Percentiles rank a stretch among this genome's conserved stretches.
These are phyloP conservation scores for Bonnemaisonia californica DNA, from an alignment of 31 red algal genomes.

Conservation along the genomic window DNA sequence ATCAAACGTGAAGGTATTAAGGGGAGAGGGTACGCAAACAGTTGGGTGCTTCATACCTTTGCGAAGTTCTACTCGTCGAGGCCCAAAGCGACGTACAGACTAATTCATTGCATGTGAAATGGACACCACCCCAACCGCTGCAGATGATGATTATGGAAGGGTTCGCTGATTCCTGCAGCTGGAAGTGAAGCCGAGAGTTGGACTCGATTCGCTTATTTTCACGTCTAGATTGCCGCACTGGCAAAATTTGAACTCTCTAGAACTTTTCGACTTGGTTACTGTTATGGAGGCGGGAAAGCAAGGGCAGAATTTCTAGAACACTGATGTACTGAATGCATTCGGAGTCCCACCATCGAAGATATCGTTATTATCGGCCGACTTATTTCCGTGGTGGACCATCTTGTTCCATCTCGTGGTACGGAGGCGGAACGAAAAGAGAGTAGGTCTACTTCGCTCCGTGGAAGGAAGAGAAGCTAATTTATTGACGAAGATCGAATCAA, in stretches of 20 bases:
- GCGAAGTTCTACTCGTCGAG: too few relatives aligned
- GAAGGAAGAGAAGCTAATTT: background rate
- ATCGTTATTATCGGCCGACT: background rate
- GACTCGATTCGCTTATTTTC: background rate
- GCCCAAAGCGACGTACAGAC: too few relatives aligned
- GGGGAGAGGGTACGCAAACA: too few relatives aligned
- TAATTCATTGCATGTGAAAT: too few relatives aligned
- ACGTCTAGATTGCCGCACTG: background rate
- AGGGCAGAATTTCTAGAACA: slow-evolving; percentile 4
- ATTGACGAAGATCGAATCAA: slow-evolving; percentile 16
- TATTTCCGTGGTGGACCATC: slow-evolving; percentile 12
- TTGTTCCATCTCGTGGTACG: slow-evolving; percentile 13
- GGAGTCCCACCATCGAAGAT: background rate
- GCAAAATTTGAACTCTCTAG: slow-evolving; percentile 9
- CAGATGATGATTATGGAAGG: background rate
- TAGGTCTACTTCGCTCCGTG: background rate
- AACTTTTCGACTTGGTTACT: slow-evolving; percentile 8
- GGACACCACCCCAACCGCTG: too few relatives aligned
- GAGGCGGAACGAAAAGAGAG: too few relatives aligned
- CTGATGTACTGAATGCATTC: background rate
- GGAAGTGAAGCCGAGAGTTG: background rate
- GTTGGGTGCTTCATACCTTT: too few relatives aligned
- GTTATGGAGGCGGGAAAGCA: background rate
- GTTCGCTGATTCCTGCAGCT: background rate
- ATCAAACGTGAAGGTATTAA: too few relatives aligned